A percentile compares a stretch with the other conserved stretches of the same genome.
phyloP scores from a whole-genome alignment of 2,329 filamentous ascomycete genomes.

The Blastomyces emzantsi region DNA sequence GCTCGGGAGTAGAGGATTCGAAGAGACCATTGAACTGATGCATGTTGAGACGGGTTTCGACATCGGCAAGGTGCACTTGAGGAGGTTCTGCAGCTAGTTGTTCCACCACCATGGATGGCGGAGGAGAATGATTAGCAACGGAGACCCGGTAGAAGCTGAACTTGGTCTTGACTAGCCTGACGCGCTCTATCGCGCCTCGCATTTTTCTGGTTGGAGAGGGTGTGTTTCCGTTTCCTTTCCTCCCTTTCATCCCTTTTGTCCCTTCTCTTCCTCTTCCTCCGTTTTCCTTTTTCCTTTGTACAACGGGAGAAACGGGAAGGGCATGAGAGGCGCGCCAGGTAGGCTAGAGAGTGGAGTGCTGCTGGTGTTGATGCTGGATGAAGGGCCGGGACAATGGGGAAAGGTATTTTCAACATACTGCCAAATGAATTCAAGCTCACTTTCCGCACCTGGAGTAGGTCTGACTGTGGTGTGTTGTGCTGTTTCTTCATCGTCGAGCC shows the following conservation, averaged over 20 bases:
- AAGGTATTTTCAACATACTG: slow-evolving; percentile 20
- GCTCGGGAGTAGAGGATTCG: slow-evolving; percentile 23
- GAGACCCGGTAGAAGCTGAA: slow-evolving; percentile 4
- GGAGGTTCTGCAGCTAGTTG: slow-evolving; percentile 15
- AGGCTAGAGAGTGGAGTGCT: slow-evolving; percentile 7
- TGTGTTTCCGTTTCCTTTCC: not conserved
- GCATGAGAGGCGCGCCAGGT: not conserved
- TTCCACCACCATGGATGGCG: slow-evolving; percentile 16
- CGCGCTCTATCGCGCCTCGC: slow-evolving; percentile 19
- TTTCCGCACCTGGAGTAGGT: slow-evolving; percentile 20
- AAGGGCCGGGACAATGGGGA: slow-evolving; percentile 5
- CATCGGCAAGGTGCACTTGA: slow-evolving; percentile 32
- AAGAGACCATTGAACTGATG: slow-evolving; percentile 34
- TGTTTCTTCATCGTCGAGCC: slow-evolving; percentile 24
- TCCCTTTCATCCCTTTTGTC: not conserved
- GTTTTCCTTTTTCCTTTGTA: not conserved
- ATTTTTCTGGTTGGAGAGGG: not conserved
- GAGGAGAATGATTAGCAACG: slow-evolving; percentile 3
- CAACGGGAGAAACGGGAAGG: not conserved
- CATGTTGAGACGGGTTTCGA: slow-evolving; percentile 38
- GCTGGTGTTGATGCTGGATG: not conserved
- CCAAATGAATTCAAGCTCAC: slow-evolving; percentile 20
- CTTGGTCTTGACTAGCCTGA: slow-evolving; percentile 25
- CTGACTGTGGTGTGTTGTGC: slow-evolving; percentile 19
- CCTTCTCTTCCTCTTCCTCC: not conserved